Evolutionary conservation across 768 basidiomycete species (phyloP).

Genomic region (Dioszegia hungarica): DNA sequence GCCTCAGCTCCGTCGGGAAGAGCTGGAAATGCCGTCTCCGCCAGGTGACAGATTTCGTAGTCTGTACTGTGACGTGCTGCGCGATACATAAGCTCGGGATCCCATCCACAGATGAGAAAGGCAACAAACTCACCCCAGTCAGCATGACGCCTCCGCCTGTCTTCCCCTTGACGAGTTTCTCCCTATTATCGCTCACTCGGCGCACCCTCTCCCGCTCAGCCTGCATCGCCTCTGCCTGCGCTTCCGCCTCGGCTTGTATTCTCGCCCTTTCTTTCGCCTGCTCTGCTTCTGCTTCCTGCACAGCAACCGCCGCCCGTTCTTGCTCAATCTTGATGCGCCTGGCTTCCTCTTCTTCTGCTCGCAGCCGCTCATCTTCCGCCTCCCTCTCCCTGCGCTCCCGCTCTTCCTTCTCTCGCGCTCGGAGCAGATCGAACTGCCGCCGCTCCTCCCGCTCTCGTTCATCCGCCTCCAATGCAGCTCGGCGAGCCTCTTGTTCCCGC

Average conservation of each 20-base stretch:
- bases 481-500: not conserved
- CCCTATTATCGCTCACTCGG: conserved; percentile 13
- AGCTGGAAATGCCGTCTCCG: conserved; percentile 36
- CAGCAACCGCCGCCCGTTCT: not conserved
- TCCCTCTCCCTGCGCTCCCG: conserved; percentile 3
- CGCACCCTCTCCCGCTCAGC: conserved; percentile 10
- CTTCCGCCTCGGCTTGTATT: conserved; percentile 5
- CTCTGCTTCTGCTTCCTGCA: conserved; percentile 1
- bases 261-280: conserved; percentile 2
- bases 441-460: not conserved
- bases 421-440: too few species aligned
- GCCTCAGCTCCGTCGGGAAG: conserved; percentile 15
- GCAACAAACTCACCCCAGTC: conserved; percentile 26
- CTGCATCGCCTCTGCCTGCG: conserved; percentile 7
- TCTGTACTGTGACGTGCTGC: conserved; percentile 40
- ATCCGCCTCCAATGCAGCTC: conserved; percentile 16
- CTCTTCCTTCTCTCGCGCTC: conserved; percentile 9
- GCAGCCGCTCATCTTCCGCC: not conserved
- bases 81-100: too few species aligned
- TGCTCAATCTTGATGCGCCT: conserved; percentile 3
- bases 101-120: too few species aligned
- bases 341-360: conserved; percentile 5
- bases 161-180: conserved; percentile 18
- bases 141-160: conserved; percentile 32
- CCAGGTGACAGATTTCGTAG: conserved; percentile 31